Base-by-base conservation (phyloP, 2,329 filamentous ascomycete genomes). In the Ceratocystis destructans region DNA sequence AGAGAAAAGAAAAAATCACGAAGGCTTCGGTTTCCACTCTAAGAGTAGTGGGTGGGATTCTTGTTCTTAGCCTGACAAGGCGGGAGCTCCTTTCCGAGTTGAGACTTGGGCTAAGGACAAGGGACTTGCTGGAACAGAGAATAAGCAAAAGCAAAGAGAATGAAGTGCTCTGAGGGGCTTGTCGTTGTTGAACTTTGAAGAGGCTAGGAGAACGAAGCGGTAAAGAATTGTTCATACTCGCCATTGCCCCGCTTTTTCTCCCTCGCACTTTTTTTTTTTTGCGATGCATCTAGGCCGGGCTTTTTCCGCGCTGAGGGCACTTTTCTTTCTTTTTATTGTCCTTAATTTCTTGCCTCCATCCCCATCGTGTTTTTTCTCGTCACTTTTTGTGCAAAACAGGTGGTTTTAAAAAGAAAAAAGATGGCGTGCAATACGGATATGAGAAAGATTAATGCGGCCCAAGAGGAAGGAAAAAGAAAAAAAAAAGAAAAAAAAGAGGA, bases 51-150 rank as follows among this genome's bases (percentile, higher is more conserved):
- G 1, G 22, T 22, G 50, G 22, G 45, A 48, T 50, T 50, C n/a
- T 20, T 20, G 46, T 50, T 50, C n/a, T 57, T 59, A 59, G 55
- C 28, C 28, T 59, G 55, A 37, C 25, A 59, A 59, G 55, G 33
- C 25, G 55, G 55, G 55, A 59, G 28, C 3, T 59, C 55, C 55
- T 59, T 59, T 59, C 55, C 55, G 28, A 31, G 37, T 41, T 10
- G 25, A 33, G n/a, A n/a, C 25, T 41, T 41, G 37, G 37, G 37
- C 12, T 33, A 31, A 12, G 50, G 50, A 55, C 50, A 55, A 41
- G 37, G 37, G 37, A 12, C 10, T 41, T 41, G 37, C 37, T 41
- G 37, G 37, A 4, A 41, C 37, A 41, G 37, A 41, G 37, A 41
- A 41, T 4, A 41, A 41, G 10, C 37, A 41, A 41, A 41, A 12